phyloP scores from a whole-genome alignment of 768 basidiomycete species.

The Mycena sanguinolenta region DNA sequence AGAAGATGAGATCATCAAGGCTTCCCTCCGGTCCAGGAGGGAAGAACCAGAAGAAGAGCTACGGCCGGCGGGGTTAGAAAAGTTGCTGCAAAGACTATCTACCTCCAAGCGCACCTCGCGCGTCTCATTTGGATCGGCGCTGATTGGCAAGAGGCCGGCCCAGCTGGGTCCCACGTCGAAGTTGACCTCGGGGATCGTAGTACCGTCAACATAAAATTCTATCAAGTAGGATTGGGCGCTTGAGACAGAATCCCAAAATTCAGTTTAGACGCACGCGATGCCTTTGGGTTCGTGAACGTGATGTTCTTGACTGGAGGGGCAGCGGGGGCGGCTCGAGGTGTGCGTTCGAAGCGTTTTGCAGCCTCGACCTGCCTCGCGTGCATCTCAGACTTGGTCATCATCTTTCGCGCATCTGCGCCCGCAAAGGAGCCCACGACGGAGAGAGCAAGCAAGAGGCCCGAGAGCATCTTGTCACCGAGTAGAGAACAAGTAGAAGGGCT shows the following conservation, averaged over 20 bases:
- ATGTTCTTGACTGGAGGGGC: conserved; percentile 63
- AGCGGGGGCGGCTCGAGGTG: conserved; percentile 22
- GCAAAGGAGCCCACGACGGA: conserved; percentile 33
- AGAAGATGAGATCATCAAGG: conserved; percentile 81
- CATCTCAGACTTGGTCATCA: conserved; percentile 56
- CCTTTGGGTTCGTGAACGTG: conserved; percentile 77
- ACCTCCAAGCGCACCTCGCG: conserved; percentile 63
- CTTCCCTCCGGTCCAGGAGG: conserved; percentile 82
- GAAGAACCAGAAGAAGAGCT: conserved; percentile 91
- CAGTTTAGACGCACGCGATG: conserved; percentile 61
- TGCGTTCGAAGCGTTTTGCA: conserved; percentile 54
- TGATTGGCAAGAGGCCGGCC: conserved; percentile 82
- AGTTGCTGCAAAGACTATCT: no score
- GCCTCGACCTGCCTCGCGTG: conserved; percentile 62
- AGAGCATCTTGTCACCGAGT: conserved; percentile 24
- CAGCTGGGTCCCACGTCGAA: conserved; percentile 84
- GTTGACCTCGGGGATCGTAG: conserved; percentile 73
- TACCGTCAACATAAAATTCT: conserved; percentile 83
- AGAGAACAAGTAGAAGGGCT: not conserved
- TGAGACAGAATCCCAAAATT: not conserved
- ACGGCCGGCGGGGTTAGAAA: not conserved
- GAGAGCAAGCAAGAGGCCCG: conserved; percentile 38
- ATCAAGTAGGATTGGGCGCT: not conserved
- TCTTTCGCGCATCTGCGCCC: conserved; percentile 45
- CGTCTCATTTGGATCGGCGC: conserved; percentile 69